Percentiles rank a stretch among this genome's conserved stretches.
These are phyloP conservation scores for Arthrobotrys musiformis DNA, from an alignment of 2,329 filamentous ascomycete genomes.

Conservation along the genomic window DNA sequence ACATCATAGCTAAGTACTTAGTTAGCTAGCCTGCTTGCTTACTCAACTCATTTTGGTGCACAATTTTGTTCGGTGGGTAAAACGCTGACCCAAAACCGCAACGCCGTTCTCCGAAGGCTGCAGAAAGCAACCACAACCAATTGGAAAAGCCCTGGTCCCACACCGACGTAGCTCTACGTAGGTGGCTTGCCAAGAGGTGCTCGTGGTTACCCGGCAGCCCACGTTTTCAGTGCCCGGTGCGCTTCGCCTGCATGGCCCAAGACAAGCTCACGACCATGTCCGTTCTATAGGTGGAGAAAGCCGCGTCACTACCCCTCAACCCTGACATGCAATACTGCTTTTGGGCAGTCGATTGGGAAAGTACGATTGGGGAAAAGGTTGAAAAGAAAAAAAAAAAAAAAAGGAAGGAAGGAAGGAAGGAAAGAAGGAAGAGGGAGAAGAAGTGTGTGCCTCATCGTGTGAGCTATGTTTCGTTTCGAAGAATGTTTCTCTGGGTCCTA, in stretches of 20 bases:
- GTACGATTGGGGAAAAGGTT: neutral
- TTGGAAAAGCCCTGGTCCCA: slow-evolving; percentile 30
- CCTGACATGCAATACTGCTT: slow-evolving; percentile 40
- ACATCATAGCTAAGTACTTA: too few relatives aligned
- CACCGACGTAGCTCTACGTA: slow-evolving; percentile 38
- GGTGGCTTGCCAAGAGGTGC: slow-evolving; percentile 55
- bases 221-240: slow-evolving; percentile 53
- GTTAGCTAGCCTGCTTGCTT: too few relatives aligned
- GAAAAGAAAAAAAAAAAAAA: neutral
- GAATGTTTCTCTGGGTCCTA: neutral
- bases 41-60: slow-evolving; percentile 4
- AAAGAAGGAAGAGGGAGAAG: neutral
- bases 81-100: slow-evolving; percentile 33
- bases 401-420: neutral
- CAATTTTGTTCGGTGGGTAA: slow-evolving; percentile 24
- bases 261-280: slow-evolving; percentile 32
- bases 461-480: slow-evolving; percentile 8
- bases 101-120: slow-evolving; percentile 53
- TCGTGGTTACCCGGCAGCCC: slow-evolving; percentile 56
- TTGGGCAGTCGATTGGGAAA: slow-evolving; percentile 36
- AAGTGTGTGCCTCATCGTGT: neutral
- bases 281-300: slow-evolving; percentile 26
- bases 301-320: slow-evolving; percentile 38
- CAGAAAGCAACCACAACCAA: slow-evolving; percentile 49
- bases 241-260: slow-evolving; percentile 44